phyloP scores from a whole-genome alignment of 331 rosid species.

The Saraca asoca region DNA sequence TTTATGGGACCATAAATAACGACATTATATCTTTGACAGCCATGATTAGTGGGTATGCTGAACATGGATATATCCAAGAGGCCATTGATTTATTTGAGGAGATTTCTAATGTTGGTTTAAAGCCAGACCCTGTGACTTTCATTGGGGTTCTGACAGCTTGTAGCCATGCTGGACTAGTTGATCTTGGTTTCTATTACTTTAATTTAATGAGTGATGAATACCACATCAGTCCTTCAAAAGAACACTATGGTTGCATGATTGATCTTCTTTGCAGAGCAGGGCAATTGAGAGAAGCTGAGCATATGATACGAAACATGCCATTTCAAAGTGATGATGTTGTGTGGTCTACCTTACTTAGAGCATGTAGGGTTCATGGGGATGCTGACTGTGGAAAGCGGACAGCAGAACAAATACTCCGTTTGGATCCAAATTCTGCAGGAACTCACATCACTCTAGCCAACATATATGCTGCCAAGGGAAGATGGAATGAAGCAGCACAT shows the following conservation, averaged over 20 bases:
- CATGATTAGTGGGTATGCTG: conserved; percentile 81
- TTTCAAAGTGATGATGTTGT: conserved; percentile 62
- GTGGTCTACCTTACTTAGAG: conserved; percentile 81
- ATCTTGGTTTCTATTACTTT: conserved; percentile 67
- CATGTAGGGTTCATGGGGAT: conserved; percentile 65
- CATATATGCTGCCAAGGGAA: conserved; percentile 66
- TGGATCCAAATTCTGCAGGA: conserved; percentile 63
- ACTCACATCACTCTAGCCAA: conserved; percentile 72
- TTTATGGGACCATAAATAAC: conserved; percentile 35
- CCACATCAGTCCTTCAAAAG: conserved; percentile 59
- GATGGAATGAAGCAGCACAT: conserved; percentile 65
- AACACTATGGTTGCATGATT: conserved; percentile 76
- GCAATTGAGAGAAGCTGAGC: conserved; percentile 59
- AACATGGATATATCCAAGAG: conserved; percentile 67
- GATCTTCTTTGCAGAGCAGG: conserved; percentile 87
- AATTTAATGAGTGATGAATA: conserved; percentile 49
- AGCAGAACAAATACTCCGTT: conserved; percentile 59
- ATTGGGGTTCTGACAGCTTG: conserved; percentile 56
- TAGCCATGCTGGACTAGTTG: conserved; percentile 67
- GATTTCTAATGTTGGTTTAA: conserved; percentile 43
- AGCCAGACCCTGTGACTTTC: conserved; percentile 53
- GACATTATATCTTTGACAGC: conserved; percentile 70
- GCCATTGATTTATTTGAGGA: conserved; percentile 62
- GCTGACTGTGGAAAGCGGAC: conserved; percentile 58
- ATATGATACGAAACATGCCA: conserved; percentile 62